Evolutionary conservation across 1,284 basidiomycete genomes (phyloP).

Genomic region (Boletus sp.): DNA sequence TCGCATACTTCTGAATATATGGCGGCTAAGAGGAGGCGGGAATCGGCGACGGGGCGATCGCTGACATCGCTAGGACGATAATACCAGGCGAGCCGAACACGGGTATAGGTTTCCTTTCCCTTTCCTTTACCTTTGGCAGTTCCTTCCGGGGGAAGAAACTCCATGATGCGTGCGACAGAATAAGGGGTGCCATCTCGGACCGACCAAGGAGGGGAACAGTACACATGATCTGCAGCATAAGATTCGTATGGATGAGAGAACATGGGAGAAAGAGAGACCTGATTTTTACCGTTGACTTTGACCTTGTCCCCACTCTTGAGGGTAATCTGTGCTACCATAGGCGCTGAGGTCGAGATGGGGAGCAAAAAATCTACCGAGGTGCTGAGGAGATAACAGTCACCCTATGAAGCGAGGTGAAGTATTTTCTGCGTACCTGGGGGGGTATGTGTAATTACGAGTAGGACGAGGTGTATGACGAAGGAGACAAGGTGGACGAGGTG

Average conservation of each 20-base stretch:
- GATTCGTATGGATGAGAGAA: conserved; percentile 19
- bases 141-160: conserved; percentile 82
- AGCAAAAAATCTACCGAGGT: conserved; percentile 26
- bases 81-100: conserved; percentile 89
- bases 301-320: conserved; percentile 78
- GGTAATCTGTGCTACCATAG: conserved; percentile 31
- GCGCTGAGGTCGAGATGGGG: conserved; percentile 11
- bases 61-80: conserved; percentile 88
- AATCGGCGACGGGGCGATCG: conserved; percentile 81
- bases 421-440: conserved; percentile 25
- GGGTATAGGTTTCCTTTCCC: conserved; percentile 63
- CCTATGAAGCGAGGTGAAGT: background rate
- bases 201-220: conserved; percentile 88
- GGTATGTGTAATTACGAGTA: conserved; percentile 22
- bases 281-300: conserved; percentile 72
- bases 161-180: conserved; percentile 92
- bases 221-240: conserved; percentile 81
- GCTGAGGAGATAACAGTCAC: conserved; percentile 7
- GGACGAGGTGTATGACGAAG: conserved; percentile 28
- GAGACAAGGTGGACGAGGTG: conserved; percentile 37
- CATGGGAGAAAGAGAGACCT: conserved; percentile 20
- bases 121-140: conserved; percentile 51
- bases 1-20: conserved; percentile 95
- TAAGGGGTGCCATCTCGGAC: conserved; percentile 90
- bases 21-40: conserved; percentile 85